Base-by-base conservation (phyloP, 805 yeast species). In the Candida ovalis region DNA sequence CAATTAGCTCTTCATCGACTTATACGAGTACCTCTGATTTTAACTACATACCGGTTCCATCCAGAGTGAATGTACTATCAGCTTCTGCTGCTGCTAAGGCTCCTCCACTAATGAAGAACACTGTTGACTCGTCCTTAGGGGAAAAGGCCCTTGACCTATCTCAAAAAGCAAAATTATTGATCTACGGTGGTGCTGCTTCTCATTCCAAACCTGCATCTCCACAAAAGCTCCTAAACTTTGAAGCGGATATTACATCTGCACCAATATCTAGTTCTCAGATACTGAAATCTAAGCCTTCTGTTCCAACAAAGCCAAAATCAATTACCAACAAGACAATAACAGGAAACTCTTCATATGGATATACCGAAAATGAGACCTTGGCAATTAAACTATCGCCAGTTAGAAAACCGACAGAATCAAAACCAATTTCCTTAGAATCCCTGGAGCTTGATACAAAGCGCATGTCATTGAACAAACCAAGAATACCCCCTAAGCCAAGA, bases 11-110 rank as follows among this genome's bases (percentile, higher is more conserved):
- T n/a, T n/a, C n/a, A n/a, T n/a, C n/a, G n/a, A n/a, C n/a, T n/a
- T n/a, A n/a, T n/a, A n/a, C 48, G 15, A 36, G 24, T 22, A 21
- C 22, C 28, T 15, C 36, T 27, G 36, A 15, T 10, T 46, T 6
- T 17, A 43, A 44, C 21, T 51, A 53, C 41, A 41, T 58, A 12
- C 62, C 60, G 12, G 50, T 50, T 49, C 62, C 62, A 2, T 43
- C 44, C 13, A 28, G 49, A 0, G 8, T 54, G 6, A 46, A 45
- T 15, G 60, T 51, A 1, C 40, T 55, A 27, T 59, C 60, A 3
- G 61, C 63, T 2, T 22, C 51, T 1, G 55, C 59, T 1, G 60
- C 59, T 5, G 63, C 63, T 4, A 56, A 53, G 42, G 61, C 63
- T 0, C 61, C 58, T 17, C 52, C 51, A 15, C 46, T 58, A 40